Percentiles rank a stretch among this genome's conserved stretches.
Conservation (phyloP, 225 moss, liverwort and hornwort genomes). For the Sphagnum contortum region DNA sequence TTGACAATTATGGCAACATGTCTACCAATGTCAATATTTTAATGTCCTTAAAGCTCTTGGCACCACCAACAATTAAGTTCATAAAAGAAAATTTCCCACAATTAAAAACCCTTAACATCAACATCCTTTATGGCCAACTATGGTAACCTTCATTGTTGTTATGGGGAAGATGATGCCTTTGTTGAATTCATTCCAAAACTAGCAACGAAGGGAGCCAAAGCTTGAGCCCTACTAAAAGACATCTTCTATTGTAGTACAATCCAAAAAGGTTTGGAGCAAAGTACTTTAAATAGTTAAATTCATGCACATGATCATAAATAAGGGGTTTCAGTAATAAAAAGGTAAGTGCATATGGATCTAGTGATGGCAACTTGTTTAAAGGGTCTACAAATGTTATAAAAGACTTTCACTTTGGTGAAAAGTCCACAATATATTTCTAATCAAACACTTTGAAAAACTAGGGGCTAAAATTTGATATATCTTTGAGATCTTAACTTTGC, state of each 20-base stretch:
- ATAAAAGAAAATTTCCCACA: no score
- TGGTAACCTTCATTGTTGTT: no score
- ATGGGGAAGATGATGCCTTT: no score
- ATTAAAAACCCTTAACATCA: no score
- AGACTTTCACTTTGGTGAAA: conserved; percentile 73
- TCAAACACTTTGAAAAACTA: conserved; percentile 52
- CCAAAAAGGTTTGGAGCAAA: conserved; percentile 2
- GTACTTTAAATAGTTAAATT: conserved; percentile 74
- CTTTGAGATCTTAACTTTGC: conserved; percentile 67
- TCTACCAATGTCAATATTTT: conserved; percentile 32
- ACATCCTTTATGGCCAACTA: no score
- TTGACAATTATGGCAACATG: conserved; percentile 51
- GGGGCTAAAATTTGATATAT: conserved; percentile 54
- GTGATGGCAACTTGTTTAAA: conserved; percentile 55
- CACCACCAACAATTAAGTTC: no score
- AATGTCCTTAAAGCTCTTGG: conserved; percentile 26
- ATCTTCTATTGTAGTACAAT: neutral
- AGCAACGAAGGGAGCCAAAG: neutral
- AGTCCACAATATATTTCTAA: conserved; percentile 59
- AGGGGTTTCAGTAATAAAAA: conserved; percentile 72
- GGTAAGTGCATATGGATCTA: conserved; percentile 52
- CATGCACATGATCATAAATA: conserved; percentile 43
- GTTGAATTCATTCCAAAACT: no score
- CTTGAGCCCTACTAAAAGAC: no score
- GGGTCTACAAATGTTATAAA: conserved; percentile 41